Percentiles rank a stretch among this genome's conserved stretches.
Evolutionary conservation across 352 stramenopile genomes (phyloP).

Genomic region (Globisporangium abappressorium): DNA sequence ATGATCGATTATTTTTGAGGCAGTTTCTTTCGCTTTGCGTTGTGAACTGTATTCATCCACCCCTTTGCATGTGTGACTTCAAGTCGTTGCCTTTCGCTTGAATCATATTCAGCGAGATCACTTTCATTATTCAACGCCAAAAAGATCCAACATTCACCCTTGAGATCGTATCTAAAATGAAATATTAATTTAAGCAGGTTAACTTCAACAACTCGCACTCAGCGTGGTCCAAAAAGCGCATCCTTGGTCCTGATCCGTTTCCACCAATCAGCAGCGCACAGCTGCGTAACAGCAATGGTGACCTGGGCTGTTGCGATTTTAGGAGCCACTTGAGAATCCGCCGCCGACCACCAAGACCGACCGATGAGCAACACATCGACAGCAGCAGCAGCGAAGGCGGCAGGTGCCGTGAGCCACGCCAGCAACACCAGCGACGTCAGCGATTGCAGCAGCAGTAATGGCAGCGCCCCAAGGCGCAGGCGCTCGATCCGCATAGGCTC

Average conservation of each 20-base stretch:
- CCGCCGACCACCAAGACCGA: not conserved
- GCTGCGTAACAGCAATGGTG: slow-evolving; percentile 1
- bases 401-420: not conserved
- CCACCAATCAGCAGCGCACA: slow-evolving; percentile 6
- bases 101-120: not conserved
- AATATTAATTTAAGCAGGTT: not conserved
- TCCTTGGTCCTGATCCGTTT: not conserved
- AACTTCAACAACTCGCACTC: not conserved
- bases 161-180: too few species aligned
- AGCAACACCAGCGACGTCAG: slow-evolving; percentile 3
- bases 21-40: slow-evolving; percentile 1
- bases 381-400: not conserved
- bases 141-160: too few species aligned
- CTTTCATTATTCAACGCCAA: not conserved
- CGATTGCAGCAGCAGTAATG: not conserved
- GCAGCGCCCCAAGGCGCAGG: slow-evolving; percentile 15
- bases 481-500: slow-evolving; percentile 19
- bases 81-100: not conserved
- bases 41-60: slow-evolving; percentile 4
- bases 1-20: not conserved
- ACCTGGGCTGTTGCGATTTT: not conserved
- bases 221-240: not conserved
- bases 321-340: not conserved
- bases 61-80: not conserved
- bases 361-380: not conserved